phyloP scores from a whole-genome alignment of 2,329 filamentous ascomycete species.

The Aureobasidium melanogenum region DNA sequence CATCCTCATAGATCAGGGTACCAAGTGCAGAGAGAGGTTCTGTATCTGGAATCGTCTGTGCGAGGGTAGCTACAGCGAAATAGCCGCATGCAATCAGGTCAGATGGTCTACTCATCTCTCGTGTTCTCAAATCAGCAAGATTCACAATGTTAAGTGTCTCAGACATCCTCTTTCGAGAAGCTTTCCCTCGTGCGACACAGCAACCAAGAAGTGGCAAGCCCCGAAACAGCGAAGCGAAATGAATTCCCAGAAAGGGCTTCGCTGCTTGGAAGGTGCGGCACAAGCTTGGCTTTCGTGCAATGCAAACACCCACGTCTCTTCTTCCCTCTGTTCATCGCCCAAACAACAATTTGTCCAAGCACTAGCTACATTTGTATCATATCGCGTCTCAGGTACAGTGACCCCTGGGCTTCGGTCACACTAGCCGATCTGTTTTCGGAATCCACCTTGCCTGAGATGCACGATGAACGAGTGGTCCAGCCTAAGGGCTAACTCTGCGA shows the following conservation, averaged over 20 bases:
- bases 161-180: background rate
- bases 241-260: background rate
- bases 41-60: background rate
- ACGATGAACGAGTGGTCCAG: background rate
- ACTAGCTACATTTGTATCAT: background rate
- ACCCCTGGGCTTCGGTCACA: background rate
- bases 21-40: background rate
- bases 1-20: background rate
- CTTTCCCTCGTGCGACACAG: conserved; percentile 1
- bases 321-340: background rate
- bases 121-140: background rate
- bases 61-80: background rate
- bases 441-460: background rate
- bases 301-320: conserved; percentile 1
- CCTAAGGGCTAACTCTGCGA: conserved; percentile 5
- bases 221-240: conserved; percentile 8
- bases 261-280: conserved; percentile 1
- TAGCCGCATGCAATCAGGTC: background rate
- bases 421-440: background rate
- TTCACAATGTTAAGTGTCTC: background rate
- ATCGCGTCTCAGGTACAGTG: conserved; percentile 3
- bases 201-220: background rate
- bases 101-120: background rate
- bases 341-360: background rate
- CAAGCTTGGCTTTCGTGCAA: background rate